Percentiles rank a stretch among this genome's conserved stretches.
These are phyloP conservation scores for Alopecurus myosuroides DNA, from an alignment of 176 grass and related monocot species.

Conservation along the genomic window DNA sequence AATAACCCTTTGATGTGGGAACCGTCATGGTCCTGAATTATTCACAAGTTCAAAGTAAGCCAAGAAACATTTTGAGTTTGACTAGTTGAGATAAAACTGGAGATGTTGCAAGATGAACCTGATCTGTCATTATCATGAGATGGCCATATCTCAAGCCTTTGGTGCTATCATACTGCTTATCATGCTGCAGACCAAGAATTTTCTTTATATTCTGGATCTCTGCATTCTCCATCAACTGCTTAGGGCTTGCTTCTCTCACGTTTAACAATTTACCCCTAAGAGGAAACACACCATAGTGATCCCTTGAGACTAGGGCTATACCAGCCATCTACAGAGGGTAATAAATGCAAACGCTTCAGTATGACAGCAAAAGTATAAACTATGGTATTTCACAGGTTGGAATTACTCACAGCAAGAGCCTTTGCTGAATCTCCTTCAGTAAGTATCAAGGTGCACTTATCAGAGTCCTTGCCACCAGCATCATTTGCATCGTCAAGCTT, in stretches of 20 bases:
- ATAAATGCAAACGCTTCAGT: neutral
- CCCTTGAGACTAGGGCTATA: constrained; percentile 58
- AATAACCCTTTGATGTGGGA: constrained; percentile 91
- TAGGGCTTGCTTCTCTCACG: constrained; percentile 82
- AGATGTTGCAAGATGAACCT: constrained; percentile 34
- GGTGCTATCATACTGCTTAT: constrained; percentile 52
- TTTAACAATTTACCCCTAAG: constrained; percentile 86
- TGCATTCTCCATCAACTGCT: constrained; percentile 79
- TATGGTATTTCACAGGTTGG: neutral
- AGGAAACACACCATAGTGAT: constrained; percentile 88
- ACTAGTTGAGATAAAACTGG: neutral
- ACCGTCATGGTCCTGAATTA: constrained; percentile 78
- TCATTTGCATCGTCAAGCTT: constrained; percentile 97
- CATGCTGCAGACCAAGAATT: constrained; percentile 92
- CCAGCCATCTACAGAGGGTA: constrained; percentile 67
- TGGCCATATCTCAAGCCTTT: constrained; percentile 96
- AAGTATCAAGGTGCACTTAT: constrained; percentile 78
- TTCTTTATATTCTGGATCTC: constrained; percentile 91
- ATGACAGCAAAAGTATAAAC: neutral
- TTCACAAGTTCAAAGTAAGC: neutral
- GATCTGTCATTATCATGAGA: constrained; percentile 99
- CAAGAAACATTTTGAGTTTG: neutral
- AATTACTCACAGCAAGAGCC: constrained; percentile 74
- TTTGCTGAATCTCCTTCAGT: constrained; percentile 98
- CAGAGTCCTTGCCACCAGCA: constrained; percentile 73